These are phyloP conservation scores for Dipteronia dyeriana DNA, from an alignment of 345 rosid species.

Conservation along the genomic window DNA sequence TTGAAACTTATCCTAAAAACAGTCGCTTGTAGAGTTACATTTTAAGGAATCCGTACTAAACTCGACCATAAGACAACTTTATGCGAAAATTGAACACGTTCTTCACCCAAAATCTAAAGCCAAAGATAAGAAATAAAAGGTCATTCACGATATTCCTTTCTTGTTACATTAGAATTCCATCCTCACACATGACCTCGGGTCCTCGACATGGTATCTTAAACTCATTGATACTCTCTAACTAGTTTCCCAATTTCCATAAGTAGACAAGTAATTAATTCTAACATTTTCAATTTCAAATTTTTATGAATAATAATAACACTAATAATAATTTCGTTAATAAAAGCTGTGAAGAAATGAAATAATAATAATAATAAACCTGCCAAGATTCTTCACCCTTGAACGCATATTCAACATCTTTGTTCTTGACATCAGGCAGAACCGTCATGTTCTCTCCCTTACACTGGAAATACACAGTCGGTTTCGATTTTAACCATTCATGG, in stretches of 20 bases:
- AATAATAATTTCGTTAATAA: not conserved
- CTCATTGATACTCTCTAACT: not conserved
- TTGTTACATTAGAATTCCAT: not conserved
- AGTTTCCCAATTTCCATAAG: not conserved
- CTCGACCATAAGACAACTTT: not conserved
- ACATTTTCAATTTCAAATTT: not conserved
- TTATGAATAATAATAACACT: not conserved
- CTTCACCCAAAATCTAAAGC: not conserved
- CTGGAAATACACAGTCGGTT: slow-evolving; percentile 60
- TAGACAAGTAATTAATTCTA: not conserved
- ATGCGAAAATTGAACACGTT: not conserved
- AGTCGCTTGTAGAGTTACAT: not conserved
- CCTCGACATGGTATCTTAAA: not conserved
- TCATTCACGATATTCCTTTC: no score
- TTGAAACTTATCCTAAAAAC: not conserved
- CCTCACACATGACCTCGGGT: not conserved
- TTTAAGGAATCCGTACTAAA: no score
- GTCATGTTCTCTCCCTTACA: slow-evolving; percentile 69
- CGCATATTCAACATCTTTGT: slow-evolving; percentile 32
- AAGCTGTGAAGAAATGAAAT: no score
- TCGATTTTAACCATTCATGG: slow-evolving; percentile 50
- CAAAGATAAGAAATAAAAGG: not conserved
- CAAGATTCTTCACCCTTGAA: slow-evolving; percentile 79
- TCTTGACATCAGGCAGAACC: slow-evolving; percentile 59
- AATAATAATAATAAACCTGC: slow-evolving; percentile 57